A percentile compares a stretch with the other conserved stretches of the same genome.
phyloP scores from a whole-genome alignment of 495 filamentous ascomycete species.

The Tuber melanosporum region DNA sequence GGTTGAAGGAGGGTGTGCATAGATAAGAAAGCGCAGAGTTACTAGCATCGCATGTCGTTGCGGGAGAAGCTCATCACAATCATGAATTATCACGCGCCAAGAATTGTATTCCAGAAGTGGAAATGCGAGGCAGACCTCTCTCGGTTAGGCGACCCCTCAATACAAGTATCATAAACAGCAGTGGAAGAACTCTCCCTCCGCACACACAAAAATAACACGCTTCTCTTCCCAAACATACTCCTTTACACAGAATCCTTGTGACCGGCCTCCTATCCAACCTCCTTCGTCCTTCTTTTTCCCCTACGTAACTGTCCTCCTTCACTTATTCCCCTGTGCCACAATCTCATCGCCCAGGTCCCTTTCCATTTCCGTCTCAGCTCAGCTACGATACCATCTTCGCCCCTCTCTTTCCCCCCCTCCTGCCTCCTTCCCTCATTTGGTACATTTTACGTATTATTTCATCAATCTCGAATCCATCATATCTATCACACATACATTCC shows the following conservation, averaged over 20 bases:
- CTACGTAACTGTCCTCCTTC: constrained; percentile 18
- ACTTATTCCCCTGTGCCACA: constrained; percentile 9
- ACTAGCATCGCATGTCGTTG: not conserved
- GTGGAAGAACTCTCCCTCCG: constrained; percentile 4
- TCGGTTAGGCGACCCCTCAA: constrained; percentile 31
- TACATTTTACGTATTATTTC: not conserved
- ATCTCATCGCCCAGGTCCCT: constrained; percentile 32
- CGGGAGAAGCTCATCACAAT: not conserved
- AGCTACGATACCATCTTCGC: constrained; percentile 12
- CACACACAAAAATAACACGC: constrained; percentile 21
- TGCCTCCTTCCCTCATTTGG: constrained; percentile 7
- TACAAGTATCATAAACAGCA: constrained; percentile 23
- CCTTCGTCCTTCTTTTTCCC: constrained; percentile 14
- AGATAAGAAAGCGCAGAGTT: not conserved
- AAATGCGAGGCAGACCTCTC: constrained; percentile 26
- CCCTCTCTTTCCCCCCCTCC: constrained; percentile 17
- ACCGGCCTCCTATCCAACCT: constrained; percentile 23
- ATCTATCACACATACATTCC: constrained; percentile 19
- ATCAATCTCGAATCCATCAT: constrained; percentile 14
- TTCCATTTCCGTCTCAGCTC: not conserved
- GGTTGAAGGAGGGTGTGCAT: not conserved
- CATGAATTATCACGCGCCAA: constrained; percentile 5
- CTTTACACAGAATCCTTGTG: not conserved
- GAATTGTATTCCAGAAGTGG: constrained; percentile 14
- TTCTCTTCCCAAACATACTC: not conserved